phyloP scores from a whole-genome alignment of 257 asterid species.

The Salvia miltiorrhiza region DNA sequence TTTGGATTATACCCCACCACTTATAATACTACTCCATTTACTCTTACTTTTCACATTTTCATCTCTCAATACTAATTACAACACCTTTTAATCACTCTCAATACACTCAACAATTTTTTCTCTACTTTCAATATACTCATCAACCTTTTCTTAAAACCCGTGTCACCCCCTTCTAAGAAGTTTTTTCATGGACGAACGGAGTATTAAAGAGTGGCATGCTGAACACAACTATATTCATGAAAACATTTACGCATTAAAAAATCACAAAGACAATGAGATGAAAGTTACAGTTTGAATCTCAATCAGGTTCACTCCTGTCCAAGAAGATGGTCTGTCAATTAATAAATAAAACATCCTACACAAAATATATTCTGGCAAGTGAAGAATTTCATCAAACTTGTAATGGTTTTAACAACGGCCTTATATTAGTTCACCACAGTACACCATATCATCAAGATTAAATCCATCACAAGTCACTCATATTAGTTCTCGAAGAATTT shows the following conservation, averaged over 20 bases:
- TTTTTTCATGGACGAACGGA: no score
- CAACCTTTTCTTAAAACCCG: no score
- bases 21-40: no score
- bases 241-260: not conserved
- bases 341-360: not conserved
- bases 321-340: not conserved
- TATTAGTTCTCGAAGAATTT: not conserved
- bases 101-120: no score
- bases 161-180: no score
- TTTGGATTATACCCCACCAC: no score
- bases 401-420: not conserved
- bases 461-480: not conserved
- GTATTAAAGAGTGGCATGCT: not conserved
- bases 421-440: not conserved
- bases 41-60: no score
- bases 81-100: no score
- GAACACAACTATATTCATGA: conserved; percentile 1
- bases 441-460: not conserved
- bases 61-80: no score
- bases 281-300: not conserved
- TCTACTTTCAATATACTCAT: no score
- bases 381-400: not conserved
- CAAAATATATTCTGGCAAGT: not conserved
- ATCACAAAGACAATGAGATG: not conserved
- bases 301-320: not conserved